These are phyloP conservation scores for Skeletonema marinoi DNA, from an alignment of 108 stramenopile genomes.

Conservation along the genomic window DNA sequence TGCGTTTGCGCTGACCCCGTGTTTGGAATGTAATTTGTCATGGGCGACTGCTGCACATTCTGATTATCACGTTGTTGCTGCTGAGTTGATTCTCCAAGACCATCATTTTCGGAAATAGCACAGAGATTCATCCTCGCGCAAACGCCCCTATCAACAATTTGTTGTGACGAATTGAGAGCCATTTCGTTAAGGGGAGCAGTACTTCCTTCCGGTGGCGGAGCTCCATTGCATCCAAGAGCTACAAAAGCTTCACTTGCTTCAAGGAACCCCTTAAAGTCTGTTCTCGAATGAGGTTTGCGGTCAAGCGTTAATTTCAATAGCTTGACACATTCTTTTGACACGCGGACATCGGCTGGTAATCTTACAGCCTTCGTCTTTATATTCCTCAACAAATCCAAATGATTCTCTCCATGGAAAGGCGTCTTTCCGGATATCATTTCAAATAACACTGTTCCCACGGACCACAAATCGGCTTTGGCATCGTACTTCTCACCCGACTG, in stretches of 20 bases:
- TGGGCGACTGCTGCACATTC: conserved; percentile 27
- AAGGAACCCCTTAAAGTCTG: conserved; percentile 84
- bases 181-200: neutral
- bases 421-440: conserved; percentile 94
- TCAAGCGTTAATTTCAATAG: conserved; percentile 78
- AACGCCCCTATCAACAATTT: conserved; percentile 29
- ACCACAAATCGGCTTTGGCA: conserved; percentile 98
- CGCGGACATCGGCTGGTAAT: conserved; percentile 79
- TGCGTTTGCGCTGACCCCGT: conserved; percentile 17
- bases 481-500: conserved; percentile 80
- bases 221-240: conserved; percentile 80
- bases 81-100: conserved; percentile 22
- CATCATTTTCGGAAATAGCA: conserved; percentile 81
- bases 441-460: conserved; percentile 94
- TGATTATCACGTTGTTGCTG: conserved; percentile 12
- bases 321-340: conserved; percentile 80
- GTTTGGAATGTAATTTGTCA: conserved; percentile 59
- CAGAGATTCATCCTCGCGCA: conserved; percentile 59
- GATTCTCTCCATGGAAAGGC: conserved; percentile 91
- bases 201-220: conserved; percentile 8
- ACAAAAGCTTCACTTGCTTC: conserved; percentile 78
- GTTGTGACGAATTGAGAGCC: conserved; percentile 6
- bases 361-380: conserved; percentile 86
- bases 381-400: conserved; percentile 88
- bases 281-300: conserved; percentile 75